Percentiles rank a stretch among this genome's conserved stretches.
Evolutionary conservation across 805 yeast species (phyloP).

Genomic region (Monosporozyma unispora): DNA sequence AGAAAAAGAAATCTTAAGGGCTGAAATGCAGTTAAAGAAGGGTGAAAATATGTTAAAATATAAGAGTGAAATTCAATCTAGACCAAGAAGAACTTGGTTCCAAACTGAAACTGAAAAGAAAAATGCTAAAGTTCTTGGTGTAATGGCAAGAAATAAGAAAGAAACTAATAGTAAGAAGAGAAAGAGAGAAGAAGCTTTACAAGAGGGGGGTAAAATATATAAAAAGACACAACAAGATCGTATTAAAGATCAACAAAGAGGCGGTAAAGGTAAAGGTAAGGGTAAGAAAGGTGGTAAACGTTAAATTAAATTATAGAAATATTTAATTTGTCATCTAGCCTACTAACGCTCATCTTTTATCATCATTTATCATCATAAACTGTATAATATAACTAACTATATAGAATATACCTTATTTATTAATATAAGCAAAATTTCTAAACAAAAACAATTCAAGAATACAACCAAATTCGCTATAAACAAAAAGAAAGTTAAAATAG

Average conservation of each 20-base stretch:
- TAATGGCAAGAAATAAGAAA: slow-evolving; percentile 43
- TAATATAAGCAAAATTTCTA: not conserved
- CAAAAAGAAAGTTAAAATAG: too few species aligned
- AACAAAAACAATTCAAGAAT: not conserved
- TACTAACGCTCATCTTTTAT: not conserved
- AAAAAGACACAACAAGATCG: slow-evolving; percentile 78
- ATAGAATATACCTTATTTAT: not conserved
- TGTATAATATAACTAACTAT: not conserved
- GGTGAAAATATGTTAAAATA: slow-evolving; percentile 79
- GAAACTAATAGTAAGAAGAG: slow-evolving; percentile 56
- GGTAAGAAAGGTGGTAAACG: slow-evolving; percentile 6
- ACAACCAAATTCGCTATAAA: too few species aligned
- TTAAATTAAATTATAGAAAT: not conserved
- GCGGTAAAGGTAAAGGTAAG: slow-evolving; percentile 20
- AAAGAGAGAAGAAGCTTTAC: slow-evolving; percentile 59
- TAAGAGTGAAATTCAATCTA: slow-evolving; percentile 69
- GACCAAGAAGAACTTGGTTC: slow-evolving; percentile 98
- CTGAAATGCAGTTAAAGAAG: slow-evolving; percentile 83
- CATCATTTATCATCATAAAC: not conserved
- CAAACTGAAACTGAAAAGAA: slow-evolving; percentile 44
- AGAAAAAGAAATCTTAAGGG: slow-evolving; percentile 76
- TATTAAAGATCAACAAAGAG: slow-evolving; percentile 38
- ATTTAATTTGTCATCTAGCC: not conserved
- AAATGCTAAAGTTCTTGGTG: slow-evolving; percentile 30
- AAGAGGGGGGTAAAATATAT: slow-evolving; percentile 48